A percentile compares a stretch with the other conserved stretches of the same genome.
Evolutionary conservation across 2,329 filamentous ascomycete species (phyloP).

Genomic region (Neoscytalidium dimidiatum): DNA sequence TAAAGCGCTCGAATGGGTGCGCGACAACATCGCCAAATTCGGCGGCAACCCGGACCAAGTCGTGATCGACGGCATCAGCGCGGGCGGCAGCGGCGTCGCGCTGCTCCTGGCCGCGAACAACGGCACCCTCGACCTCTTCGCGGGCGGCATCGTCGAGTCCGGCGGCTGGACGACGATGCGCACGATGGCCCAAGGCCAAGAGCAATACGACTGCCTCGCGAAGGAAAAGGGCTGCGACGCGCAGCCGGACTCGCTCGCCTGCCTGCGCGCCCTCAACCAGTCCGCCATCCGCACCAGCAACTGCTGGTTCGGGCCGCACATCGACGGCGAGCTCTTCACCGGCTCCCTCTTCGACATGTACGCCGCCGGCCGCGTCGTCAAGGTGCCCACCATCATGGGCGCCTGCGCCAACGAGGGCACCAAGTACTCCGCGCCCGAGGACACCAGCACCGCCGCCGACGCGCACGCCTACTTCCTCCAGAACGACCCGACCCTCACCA

Average conservation of each 20-base stretch:
- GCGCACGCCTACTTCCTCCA: slow-evolving; percentile 58
- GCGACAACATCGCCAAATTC: slow-evolving; percentile 48
- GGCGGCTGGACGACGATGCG: slow-evolving; percentile 54
- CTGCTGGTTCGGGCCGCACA: slow-evolving; percentile 54
- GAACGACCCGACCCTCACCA: slow-evolving; percentile 60
- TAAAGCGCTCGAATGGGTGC: slow-evolving; percentile 51
- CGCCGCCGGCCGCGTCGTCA: slow-evolving; percentile 50
- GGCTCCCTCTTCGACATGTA: slow-evolving; percentile 54
- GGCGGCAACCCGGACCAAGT: slow-evolving; percentile 51
- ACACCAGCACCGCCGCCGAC: slow-evolving; percentile 48
- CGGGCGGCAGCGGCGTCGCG: slow-evolving; percentile 59
- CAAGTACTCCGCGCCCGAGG: slow-evolving; percentile 54
- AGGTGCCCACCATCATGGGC: slow-evolving; percentile 57
- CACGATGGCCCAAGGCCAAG: slow-evolving; percentile 52
- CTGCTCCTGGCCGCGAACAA: slow-evolving; percentile 50
- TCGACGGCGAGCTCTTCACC: slow-evolving; percentile 54
- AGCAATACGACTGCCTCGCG: slow-evolving; percentile 54
- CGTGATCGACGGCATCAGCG: slow-evolving; percentile 51
- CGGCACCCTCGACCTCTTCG: slow-evolving; percentile 52
- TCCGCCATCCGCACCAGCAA: slow-evolving; percentile 49
- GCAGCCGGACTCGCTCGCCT: slow-evolving; percentile 46
- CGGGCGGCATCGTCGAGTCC: slow-evolving; percentile 55
- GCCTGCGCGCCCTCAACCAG: slow-evolving; percentile 50
- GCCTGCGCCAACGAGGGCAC: slow-evolving; percentile 67
- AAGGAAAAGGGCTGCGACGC: slow-evolving; percentile 49